A percentile compares a stretch with the other conserved stretches of the same genome.
Evolutionary conservation across 1,139 yeast genomes (phyloP).

Genomic region (Schwanniomyces etchellsii): DNA sequence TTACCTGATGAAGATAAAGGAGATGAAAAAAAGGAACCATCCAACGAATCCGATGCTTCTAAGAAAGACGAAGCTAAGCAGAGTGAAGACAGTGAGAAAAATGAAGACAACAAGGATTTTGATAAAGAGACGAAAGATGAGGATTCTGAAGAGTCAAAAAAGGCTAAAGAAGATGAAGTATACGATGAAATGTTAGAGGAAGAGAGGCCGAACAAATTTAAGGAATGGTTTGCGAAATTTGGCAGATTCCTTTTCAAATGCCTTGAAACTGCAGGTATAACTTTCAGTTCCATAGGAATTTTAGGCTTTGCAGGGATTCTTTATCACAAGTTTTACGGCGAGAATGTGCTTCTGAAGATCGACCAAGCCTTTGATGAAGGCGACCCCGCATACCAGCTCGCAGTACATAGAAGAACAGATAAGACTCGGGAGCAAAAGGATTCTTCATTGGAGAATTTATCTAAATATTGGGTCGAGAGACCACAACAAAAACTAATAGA

Average conservation of each 20-base stretch:
- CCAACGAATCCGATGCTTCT: no score
- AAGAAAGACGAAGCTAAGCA: constrained; percentile 13
- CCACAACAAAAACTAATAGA: constrained; percentile 65
- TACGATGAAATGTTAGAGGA: constrained; percentile 10
- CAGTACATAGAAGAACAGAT: constrained; percentile 43
- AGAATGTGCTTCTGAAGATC: constrained; percentile 61
- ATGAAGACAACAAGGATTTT: constrained; percentile 3
- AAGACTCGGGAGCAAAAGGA: constrained; percentile 20
- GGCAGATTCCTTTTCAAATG: constrained; percentile 42
- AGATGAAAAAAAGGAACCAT: no score
- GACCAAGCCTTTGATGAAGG: constrained; percentile 62
- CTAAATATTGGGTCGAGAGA: constrained; percentile 57
- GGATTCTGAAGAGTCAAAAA: constrained; percentile 6
- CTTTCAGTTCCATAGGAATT: constrained; percentile 66
- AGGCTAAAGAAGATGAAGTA: constrained; percentile 10
- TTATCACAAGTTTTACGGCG: constrained; percentile 60
- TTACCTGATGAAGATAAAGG: constrained; percentile 16
- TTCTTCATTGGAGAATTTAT: constrained; percentile 19
- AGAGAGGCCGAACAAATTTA: constrained; percentile 10
- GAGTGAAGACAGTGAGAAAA: constrained; percentile 9
- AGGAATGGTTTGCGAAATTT: constrained; percentile 8
- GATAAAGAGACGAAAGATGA: constrained; percentile 2
- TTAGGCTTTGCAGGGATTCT: constrained; percentile 67
- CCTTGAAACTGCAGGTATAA: constrained; percentile 68
- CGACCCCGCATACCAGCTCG: constrained; percentile 59